Conservation (phyloP, 768 basidiomycete species). For the Holtermanniella nyarrowii region DNA sequence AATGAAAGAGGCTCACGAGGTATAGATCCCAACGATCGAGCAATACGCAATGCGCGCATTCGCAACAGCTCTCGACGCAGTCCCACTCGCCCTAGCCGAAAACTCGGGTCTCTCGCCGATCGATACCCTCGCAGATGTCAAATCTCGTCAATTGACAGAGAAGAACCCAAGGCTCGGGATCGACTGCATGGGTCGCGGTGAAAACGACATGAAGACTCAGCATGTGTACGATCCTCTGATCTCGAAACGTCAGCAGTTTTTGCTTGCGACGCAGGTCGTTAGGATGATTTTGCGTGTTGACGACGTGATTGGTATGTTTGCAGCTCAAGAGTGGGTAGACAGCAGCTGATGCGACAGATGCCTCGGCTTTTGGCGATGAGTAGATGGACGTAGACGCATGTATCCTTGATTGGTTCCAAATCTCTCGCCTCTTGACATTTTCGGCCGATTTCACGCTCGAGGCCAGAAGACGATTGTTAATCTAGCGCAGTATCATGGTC, state of each 20-base stretch:
- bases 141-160: conserved; percentile 82
- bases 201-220: conserved; percentile 96
- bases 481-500: too few species aligned
- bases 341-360: conserved; percentile 9
- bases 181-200: conserved; percentile 74
- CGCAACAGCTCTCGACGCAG: conserved; percentile 82
- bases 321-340: background rate
- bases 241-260: conserved; percentile 91
- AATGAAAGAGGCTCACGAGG: background rate
- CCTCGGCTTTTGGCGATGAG: conserved; percentile 16
- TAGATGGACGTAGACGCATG: conserved; percentile 1
- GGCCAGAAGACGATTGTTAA: too few species aligned
- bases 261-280: conserved; percentile 63
- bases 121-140: conserved; percentile 90
- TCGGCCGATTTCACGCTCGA: too few species aligned
- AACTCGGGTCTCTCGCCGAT: conserved; percentile 95
- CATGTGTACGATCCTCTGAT: conserved; percentile 95
- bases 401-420: too few species aligned
- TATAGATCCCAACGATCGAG: conserved; percentile 85
- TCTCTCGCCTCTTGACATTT: too few species aligned
- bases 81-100: conserved; percentile 92
- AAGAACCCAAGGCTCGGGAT: conserved; percentile 77
- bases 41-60: conserved; percentile 99
- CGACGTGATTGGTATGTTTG: conserved; percentile 38
- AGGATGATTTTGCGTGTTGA: conserved; percentile 41